A percentile compares a stretch with the other conserved stretches of the same genome.
These are phyloP conservation scores for Fusarium denticulatum DNA, from an alignment of 2,329 filamentous ascomycete genomes.

Conservation along the genomic window DNA sequence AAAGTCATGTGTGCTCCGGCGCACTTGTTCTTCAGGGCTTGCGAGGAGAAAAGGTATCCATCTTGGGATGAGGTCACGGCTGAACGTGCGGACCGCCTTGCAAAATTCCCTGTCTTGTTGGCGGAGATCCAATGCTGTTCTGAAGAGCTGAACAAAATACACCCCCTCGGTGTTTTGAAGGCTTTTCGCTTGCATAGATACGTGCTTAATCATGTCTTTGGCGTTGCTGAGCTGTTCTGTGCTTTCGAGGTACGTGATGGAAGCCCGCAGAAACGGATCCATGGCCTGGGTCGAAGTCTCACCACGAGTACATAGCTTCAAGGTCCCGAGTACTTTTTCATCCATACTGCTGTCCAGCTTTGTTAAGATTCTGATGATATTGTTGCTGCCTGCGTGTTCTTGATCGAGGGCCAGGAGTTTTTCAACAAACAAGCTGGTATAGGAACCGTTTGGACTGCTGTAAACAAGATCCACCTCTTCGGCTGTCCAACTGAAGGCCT, in stretches of 20 bases:
- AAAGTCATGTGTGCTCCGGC: slow-evolving; percentile 55
- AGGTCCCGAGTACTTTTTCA: slow-evolving; percentile 60
- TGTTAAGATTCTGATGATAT: slow-evolving; percentile 68
- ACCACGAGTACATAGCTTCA: slow-evolving; percentile 65
- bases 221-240: slow-evolving; percentile 50
- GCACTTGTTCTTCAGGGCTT: slow-evolving; percentile 56
- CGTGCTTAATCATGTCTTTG: slow-evolving; percentile 54
- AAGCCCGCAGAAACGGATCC: slow-evolving; percentile 67
- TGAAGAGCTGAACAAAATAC: slow-evolving; percentile 59
- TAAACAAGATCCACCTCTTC: slow-evolving; percentile 59
- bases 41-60: slow-evolving; percentile 64
- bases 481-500: slow-evolving; percentile 56
- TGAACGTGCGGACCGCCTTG: slow-evolving; percentile 30
- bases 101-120: slow-evolving; percentile 42
- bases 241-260: slow-evolving; percentile 61
- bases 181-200: slow-evolving; percentile 55
- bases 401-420: slow-evolving; percentile 73
- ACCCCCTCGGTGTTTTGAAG: slow-evolving; percentile 60
- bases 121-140: slow-evolving; percentile 42
- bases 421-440: slow-evolving; percentile 66
- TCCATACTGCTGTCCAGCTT: slow-evolving; percentile 62
- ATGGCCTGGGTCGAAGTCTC: slow-evolving; percentile 54
- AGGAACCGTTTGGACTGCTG: slow-evolving; percentile 47
- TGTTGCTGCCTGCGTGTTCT: slow-evolving; percentile 60
- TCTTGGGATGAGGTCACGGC: slow-evolving; percentile 47